Conservation (phyloP, 345 rosid species). For the Salix udensis region DNA sequence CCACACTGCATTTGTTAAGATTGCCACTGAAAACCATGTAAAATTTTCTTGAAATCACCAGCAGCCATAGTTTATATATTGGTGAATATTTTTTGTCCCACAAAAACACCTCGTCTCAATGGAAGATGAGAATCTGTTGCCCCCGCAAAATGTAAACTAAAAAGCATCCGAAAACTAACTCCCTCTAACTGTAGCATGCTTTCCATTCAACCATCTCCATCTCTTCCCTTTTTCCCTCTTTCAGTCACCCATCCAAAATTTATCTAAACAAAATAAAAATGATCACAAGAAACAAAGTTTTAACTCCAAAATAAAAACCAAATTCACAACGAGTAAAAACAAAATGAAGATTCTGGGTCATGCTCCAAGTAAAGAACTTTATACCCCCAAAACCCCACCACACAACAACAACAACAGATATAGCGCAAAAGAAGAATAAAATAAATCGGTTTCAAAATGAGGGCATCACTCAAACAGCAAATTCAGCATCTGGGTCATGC, state of each 20-base stretch:
- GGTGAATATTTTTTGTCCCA: no score
- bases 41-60: background rate
- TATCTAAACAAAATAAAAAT: background rate
- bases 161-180: background rate
- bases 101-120: no score
- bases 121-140: background rate
- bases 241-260: background rate
- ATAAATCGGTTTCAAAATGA: background rate
- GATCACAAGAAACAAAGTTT: background rate
- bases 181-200: background rate
- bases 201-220: background rate
- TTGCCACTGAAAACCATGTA: background rate
- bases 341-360: background rate
- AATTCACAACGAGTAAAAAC: background rate
- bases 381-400: background rate
- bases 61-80: background rate
- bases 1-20: background rate
- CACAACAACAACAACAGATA: background rate
- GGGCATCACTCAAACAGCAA: slow-evolving; percentile 15
- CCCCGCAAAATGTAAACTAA: no score
- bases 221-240: background rate
- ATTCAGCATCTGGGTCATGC: background rate
- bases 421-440: background rate
- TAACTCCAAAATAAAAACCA: background rate
- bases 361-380: no score